Percentiles rank a stretch among this genome's conserved stretches.
phyloP scores from a whole-genome alignment of 495 filamentous ascomycete species.

The Penicillium maclennaniae region DNA sequence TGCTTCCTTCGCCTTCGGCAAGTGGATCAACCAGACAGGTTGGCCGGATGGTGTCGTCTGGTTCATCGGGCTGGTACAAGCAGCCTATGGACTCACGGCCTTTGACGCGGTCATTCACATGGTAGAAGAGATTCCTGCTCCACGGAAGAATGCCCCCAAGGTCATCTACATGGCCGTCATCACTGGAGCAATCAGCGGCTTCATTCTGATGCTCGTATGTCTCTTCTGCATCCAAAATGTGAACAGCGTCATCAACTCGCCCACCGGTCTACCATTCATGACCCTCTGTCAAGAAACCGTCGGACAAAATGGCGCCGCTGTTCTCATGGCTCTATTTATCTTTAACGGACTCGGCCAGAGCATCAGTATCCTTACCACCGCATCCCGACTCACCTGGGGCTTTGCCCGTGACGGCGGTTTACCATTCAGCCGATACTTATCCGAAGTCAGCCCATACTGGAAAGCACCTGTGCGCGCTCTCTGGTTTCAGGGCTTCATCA shows the following conservation, averaged over 20 bases:
- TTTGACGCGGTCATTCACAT: conserved; percentile 58
- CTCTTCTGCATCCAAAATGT: conserved; percentile 66
- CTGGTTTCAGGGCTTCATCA: conserved; percentile 37
- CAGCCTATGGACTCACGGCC: conserved; percentile 51
- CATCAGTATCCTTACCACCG: conserved; percentile 39
- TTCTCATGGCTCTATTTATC: conserved; percentile 35
- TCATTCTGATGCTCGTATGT: conserved; percentile 64
- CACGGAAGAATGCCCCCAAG: conserved; percentile 27
- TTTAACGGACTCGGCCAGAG: conserved; percentile 37
- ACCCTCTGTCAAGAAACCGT: conserved; percentile 31
- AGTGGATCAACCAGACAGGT: conserved; percentile 56
- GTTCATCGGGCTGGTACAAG: conserved; percentile 54
- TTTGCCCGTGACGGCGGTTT: conserved; percentile 51
- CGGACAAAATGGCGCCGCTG: conserved; percentile 24
- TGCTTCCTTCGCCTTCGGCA: conserved; percentile 47
- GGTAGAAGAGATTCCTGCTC: conserved; percentile 40
- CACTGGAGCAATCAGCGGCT: conserved; percentile 51
- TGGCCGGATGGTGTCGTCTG: conserved; percentile 58
- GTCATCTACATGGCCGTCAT: conserved; percentile 31
- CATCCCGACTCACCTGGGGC: conserved; percentile 45
- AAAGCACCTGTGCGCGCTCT: neutral
- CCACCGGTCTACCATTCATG: conserved; percentile 35
- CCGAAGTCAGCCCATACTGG: conserved; percentile 17
- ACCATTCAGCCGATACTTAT: conserved; percentile 29
- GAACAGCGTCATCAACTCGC: conserved; percentile 46